Conservation (phyloP, 257 asterid species). For the Haberlea rhodopensis region DNA sequence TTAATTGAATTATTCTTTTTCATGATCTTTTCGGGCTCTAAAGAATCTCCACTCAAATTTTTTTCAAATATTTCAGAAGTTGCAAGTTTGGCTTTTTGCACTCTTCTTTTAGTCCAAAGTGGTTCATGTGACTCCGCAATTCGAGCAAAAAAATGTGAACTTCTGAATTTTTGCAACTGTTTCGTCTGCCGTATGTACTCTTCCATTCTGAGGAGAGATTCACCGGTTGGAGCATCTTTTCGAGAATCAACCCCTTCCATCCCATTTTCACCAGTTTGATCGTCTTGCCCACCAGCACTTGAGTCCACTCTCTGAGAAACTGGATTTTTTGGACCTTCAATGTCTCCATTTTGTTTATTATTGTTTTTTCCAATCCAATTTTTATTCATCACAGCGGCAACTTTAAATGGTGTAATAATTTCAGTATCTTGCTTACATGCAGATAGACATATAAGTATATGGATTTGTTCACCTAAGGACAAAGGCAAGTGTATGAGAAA, state of each 20-base stretch:
- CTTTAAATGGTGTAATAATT: conserved; percentile 62
- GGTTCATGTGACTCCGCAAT: conserved; percentile 49
- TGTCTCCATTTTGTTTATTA: conserved; percentile 31
- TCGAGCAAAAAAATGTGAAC: conserved; percentile 55
- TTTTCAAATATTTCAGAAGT: conserved; percentile 27
- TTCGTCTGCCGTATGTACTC: conserved; percentile 48
- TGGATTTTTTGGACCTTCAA: conserved; percentile 20
- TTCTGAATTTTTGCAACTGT: conserved; percentile 39
- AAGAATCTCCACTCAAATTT: conserved; percentile 21
- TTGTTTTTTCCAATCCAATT: conserved; percentile 39
- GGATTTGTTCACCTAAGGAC: conserved; percentile 52
- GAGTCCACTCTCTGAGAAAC: conserved; percentile 27
- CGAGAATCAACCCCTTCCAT: conserved; percentile 23
- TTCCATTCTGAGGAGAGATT: conserved; percentile 52
- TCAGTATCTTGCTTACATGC: conserved; percentile 56
- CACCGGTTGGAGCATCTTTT: conserved; percentile 36
- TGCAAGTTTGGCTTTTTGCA: conserved; percentile 23
- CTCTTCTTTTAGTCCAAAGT: conserved; percentile 50
- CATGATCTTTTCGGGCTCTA: conserved; percentile 25
- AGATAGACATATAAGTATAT: conserved; percentile 46
- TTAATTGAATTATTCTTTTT: conserved; percentile 29
- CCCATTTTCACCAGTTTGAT: conserved; percentile 27
- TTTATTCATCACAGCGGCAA: conserved; percentile 54
- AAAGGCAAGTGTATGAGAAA: conserved; percentile 5
- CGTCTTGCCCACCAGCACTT: conserved; percentile 25